Percentiles rank a stretch among this genome's conserved stretches.
phyloP scores from a whole-genome alignment of 2,329 filamentous ascomycete genomes.

The Trichoderma sp. region DNA sequence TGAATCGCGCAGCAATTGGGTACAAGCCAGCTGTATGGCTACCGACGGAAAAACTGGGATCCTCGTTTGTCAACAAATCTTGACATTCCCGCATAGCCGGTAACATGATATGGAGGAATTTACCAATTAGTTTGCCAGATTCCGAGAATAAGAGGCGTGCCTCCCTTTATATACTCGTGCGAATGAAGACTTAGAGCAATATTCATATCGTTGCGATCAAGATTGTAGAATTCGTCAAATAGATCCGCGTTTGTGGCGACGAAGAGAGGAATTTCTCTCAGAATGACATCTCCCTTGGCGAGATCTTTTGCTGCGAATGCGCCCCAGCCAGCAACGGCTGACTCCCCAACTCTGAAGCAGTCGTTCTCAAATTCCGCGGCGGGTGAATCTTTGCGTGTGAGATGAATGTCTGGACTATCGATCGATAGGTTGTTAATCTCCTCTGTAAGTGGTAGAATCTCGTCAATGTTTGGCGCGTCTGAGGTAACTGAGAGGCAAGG shows the following conservation, averaged over 20 bases:
- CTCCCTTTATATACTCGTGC: conserved; percentile 38
- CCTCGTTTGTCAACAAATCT: too few species aligned
- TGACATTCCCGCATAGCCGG: neutral
- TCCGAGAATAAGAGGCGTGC: conserved; percentile 40
- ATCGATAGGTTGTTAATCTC: neutral
- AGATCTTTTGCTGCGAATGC: conserved; percentile 51
- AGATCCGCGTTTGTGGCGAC: conserved; percentile 38
- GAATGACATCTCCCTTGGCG: conserved; percentile 45
- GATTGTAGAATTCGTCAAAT: conserved; percentile 41
- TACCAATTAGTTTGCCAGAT: conserved; percentile 55
- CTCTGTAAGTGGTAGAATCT: neutral
- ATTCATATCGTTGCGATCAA: conserved; percentile 39
- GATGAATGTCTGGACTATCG: neutral
- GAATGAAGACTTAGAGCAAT: conserved; percentile 47
- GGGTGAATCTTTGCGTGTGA: neutral
- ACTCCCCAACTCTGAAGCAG: neutral
- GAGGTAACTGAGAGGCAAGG: too few species aligned
- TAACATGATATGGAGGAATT: neutral
- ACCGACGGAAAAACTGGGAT: conserved; percentile 40
- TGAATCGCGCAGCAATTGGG: conserved; percentile 58
- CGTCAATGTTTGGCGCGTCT: neutral
- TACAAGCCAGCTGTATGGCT: conserved; percentile 48
- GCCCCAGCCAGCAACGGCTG: conserved; percentile 47
- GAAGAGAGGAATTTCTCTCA: conserved; percentile 52
- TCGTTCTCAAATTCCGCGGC: neutral